These are phyloP conservation scores for Echeveria elegans DNA, from an alignment of 164 flowering plant species.

Conservation along the genomic window DNA sequence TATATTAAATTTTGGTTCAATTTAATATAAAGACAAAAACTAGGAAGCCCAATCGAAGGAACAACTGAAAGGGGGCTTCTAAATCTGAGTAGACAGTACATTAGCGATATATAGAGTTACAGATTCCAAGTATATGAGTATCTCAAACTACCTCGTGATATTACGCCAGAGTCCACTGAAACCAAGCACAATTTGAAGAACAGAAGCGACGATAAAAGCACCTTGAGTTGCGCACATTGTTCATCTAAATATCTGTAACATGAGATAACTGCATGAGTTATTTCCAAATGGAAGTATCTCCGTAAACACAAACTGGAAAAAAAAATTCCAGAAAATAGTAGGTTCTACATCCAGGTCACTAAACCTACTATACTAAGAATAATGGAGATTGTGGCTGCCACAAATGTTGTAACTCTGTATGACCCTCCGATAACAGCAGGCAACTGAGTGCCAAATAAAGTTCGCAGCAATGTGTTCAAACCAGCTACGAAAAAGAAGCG, in stretches of 20 bases:
- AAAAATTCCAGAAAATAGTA: slow-evolving; percentile 10
- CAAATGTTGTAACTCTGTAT: slow-evolving; percentile 78
- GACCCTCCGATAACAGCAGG: slow-evolving; percentile 94
- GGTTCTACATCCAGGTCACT: slow-evolving; percentile 43
- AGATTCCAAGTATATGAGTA: not conserved
- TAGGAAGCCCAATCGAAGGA: slow-evolving; percentile 8
- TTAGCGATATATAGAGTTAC: not conserved
- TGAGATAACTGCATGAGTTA: not conserved
- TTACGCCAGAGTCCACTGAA: slow-evolving; percentile 99
- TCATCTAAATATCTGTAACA: slow-evolving; percentile 60
- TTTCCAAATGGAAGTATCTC: not conserved
- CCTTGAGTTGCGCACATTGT: slow-evolving; percentile 91
- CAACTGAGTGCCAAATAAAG: slow-evolving; percentile 78
- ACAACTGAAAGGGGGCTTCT: slow-evolving; percentile 8
- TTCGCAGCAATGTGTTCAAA: slow-evolving; percentile 71
- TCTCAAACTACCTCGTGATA: slow-evolving; percentile 54
- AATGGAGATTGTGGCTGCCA: slow-evolving; percentile 82
- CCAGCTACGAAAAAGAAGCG: slow-evolving; percentile 96
- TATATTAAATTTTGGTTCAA: too few species aligned
- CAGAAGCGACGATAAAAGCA: slow-evolving; percentile 80
- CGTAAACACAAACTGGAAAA: not conserved
- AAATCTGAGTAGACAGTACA: not conserved
- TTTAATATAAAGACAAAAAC: slow-evolving; percentile 10
- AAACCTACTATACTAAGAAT: slow-evolving; percentile 84
- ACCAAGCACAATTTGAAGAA: slow-evolving; percentile 87